Conservation (phyloP, 2,329 filamentous ascomycete genomes). For the Beauveria sp. region DNA sequence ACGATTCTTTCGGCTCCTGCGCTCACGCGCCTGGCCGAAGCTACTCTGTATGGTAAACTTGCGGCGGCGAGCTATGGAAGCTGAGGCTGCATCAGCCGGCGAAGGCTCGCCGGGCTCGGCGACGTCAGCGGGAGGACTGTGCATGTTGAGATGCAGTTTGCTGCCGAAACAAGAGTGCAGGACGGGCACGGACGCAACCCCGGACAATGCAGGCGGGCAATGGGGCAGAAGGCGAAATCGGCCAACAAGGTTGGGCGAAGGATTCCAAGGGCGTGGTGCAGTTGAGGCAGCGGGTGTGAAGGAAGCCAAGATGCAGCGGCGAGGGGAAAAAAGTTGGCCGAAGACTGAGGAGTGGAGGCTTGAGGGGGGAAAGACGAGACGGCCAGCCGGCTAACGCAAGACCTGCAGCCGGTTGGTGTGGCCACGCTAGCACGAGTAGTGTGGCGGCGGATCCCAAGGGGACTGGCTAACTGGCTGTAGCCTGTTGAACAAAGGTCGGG, state of each 20-base stretch:
- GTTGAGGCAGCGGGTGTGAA: neutral
- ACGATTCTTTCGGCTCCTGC: conserved; percentile 37
- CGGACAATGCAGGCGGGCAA: neutral
- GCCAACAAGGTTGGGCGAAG: conserved; percentile 2
- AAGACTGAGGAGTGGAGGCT: conserved; percentile 9
- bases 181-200: neutral
- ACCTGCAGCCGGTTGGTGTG: neutral
- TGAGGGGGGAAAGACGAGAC: neutral
- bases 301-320: conserved; percentile 2
- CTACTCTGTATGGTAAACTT: conserved; percentile 35
- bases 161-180: neutral
- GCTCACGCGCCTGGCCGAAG: conserved; percentile 31
- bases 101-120: neutral
- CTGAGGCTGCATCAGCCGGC: neutral
- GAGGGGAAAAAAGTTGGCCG: conserved; percentile 13
- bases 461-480: too few species aligned
- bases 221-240: neutral
- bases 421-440: neutral
- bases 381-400: neutral
- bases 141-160: neutral
- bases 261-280: neutral
- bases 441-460: too few species aligned
- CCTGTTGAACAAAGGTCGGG: too few species aligned
- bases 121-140: conserved; percentile 4
- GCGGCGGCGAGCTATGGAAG: conserved; percentile 18